phyloP scores from a whole-genome alignment of 495 filamentous ascomycete genomes.

The Tuber brumale region DNA sequence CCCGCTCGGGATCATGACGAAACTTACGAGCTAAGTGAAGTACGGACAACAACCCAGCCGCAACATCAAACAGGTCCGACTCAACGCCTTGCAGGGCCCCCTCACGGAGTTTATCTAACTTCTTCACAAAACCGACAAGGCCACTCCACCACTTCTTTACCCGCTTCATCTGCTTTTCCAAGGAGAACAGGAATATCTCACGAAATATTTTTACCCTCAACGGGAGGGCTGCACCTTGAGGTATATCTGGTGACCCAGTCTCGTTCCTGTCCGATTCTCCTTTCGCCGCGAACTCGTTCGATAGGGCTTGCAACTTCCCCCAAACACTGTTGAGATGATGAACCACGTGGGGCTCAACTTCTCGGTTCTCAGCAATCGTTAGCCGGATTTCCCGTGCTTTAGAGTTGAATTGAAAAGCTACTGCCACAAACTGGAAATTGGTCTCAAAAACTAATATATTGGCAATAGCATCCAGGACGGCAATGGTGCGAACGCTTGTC shows the following conservation, averaged over 20 bases:
- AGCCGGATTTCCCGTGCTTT: neutral
- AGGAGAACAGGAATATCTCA: neutral
- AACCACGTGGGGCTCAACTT: neutral
- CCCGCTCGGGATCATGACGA: neutral
- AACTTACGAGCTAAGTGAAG: neutral
- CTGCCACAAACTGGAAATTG: neutral
- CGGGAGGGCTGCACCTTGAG: neutral
- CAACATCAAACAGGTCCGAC: neutral
- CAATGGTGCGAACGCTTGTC: neutral
- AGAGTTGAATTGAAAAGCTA: neutral
- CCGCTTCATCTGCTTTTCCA: neutral
- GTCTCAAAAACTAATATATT: neutral
- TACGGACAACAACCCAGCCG: neutral
- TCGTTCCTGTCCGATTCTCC: neutral
- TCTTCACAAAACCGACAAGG: neutral
- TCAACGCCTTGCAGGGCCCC: neutral
- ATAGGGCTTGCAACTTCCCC: neutral
- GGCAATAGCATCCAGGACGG: conserved; percentile 5
- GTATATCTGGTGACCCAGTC: neutral
- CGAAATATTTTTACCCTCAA: neutral
- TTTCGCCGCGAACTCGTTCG: neutral
- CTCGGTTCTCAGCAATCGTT: neutral
- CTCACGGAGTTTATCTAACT: neutral
- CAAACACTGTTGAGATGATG: neutral
- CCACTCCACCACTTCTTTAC: neutral